These are phyloP conservation scores for Dictyostelium capitatum DNA, from an alignment of 78 protist genomes.

Conservation along the genomic window DNA sequence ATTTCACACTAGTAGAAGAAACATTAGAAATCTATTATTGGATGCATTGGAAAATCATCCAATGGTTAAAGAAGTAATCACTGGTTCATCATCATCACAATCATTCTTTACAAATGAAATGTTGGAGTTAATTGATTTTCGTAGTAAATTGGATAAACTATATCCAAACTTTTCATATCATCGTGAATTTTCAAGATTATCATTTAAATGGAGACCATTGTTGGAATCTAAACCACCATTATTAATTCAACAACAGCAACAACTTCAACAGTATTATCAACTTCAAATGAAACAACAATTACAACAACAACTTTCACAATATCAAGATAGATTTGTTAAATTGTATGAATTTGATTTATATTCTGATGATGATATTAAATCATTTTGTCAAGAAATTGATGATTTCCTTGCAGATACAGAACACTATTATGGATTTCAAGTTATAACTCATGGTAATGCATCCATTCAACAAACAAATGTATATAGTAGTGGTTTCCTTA, in stretches of 20 bases:
- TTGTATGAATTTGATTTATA: background rate
- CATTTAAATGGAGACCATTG: constrained; percentile 61
- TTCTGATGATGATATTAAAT: constrained; percentile 54
- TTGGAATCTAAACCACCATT: constrained; percentile 50
- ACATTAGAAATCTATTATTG: constrained; percentile 22
- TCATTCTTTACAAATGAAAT: constrained; percentile 27
- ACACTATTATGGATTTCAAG: constrained; percentile 61
- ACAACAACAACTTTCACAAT: background rate
- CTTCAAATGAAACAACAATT: constrained; percentile 6
- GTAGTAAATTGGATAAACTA: constrained; percentile 31
- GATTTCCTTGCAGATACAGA: constrained; percentile 64
- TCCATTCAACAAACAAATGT: constrained; percentile 41
- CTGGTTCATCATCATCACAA: background rate
- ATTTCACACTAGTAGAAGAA: constrained; percentile 46
- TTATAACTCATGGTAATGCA: constrained; percentile 32
- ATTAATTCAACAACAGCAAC: constrained; percentile 52
- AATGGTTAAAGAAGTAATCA: background rate
- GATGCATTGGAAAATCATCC: constrained; percentile 48
- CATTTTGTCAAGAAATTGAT: constrained; percentile 60
- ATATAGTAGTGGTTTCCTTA: constrained; percentile 40
- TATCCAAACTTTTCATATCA: constrained; percentile 57
- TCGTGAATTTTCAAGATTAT: constrained; percentile 61
- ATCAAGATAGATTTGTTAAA: background rate
- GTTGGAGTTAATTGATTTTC: constrained; percentile 5
- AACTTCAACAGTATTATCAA: constrained; percentile 29